Conservation (phyloP, 345 rosid species). For the Sapria himalayana region DNA sequence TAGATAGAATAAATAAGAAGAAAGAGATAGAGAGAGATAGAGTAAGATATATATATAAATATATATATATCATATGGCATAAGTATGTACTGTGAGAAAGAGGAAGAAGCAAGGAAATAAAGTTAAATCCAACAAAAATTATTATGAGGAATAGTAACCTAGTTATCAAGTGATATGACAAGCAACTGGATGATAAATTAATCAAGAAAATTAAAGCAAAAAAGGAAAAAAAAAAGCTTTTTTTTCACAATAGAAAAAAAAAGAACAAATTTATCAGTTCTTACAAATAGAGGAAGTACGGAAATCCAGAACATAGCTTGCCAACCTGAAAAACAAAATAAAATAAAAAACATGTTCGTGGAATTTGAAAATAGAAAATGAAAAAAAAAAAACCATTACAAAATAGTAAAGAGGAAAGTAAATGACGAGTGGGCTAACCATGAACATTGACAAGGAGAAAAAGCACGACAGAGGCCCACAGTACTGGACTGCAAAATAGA, state of each 20-base stretch:
- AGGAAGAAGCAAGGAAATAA: too few relatives aligned
- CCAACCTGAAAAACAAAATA: slow-evolving; percentile 38
- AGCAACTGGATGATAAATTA: slow-evolving; percentile 2
- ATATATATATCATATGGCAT: too few relatives aligned
- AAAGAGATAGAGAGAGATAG: too few relatives aligned
- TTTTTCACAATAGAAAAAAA: too few relatives aligned
- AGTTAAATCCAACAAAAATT: too few relatives aligned
- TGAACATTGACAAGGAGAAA: slow-evolving; percentile 58
- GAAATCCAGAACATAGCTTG: slow-evolving; percentile 34
- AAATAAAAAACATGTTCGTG: neutral
- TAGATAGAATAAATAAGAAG: too few relatives aligned
- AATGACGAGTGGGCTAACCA: slow-evolving; percentile 23
- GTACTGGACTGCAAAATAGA: slow-evolving; percentile 33
- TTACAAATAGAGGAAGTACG: slow-evolving; percentile 54
- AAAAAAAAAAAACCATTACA: neutral
- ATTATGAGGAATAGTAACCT: too few relatives aligned
- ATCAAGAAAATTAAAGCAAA: neutral
- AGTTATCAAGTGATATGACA: too few relatives aligned
- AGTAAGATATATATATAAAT: too few relatives aligned
- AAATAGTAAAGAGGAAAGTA: neutral
- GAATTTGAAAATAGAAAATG: neutral
- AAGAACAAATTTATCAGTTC: too few relatives aligned
- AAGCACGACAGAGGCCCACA: slow-evolving; percentile 61
- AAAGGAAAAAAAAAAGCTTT: neutral
- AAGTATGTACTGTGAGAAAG: too few relatives aligned